Evolutionary conservation across 2,329 filamentous ascomycete species (phyloP), one percentile per base, ranked within the genome.

Genomic region (Aureobasidium mangrovei): DNA sequence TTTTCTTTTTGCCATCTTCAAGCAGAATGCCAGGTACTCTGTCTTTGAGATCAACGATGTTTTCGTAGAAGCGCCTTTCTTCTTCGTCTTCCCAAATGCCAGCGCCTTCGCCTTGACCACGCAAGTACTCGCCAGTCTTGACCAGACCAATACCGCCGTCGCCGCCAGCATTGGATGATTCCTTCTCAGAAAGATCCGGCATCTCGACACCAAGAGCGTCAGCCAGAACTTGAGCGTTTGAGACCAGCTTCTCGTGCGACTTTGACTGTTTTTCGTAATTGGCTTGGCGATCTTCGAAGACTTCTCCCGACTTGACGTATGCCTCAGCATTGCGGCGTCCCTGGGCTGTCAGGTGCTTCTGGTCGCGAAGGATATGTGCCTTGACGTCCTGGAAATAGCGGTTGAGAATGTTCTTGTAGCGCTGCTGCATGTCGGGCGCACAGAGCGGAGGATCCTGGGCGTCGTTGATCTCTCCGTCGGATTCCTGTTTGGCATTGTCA

Each of bases 21-120:
- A 98, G 80, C 7, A 98, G 76, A 62, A 98, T 94, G 1, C 86
- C 86, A 0, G 93, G 94, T 2, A 98, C 93, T 62, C 95, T 94
- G 62, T 94, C 93, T 66, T 94, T 95, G 12, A 98, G 75, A 66
- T 98, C 93, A 9, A 95, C 86, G 8, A 98, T 71, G 60, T 96
- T 97, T 74, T 98, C 93, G 71, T 98, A 98, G 69, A 98, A 98
- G 57, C 93, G 87, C 57, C 93, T 84, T 70, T 98, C 91, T 53
- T 98, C 93, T 65, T 98, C 93, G 63, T 98, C 93, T 72, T 96
- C 91, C 93, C 93, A 98, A 59, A 98, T 97, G 0, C 93, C 93
- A 27, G 91, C 81, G 24, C 90, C 91, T 56, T 97, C 91, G 26
- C 85, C 86, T 67, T 94, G 88, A 9, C 90, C 91, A 36, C 89